Evolutionary conservation across 192 early-diverging fungal genomes (phyloP).

Genomic region (Allomyces javanicus): DNA sequence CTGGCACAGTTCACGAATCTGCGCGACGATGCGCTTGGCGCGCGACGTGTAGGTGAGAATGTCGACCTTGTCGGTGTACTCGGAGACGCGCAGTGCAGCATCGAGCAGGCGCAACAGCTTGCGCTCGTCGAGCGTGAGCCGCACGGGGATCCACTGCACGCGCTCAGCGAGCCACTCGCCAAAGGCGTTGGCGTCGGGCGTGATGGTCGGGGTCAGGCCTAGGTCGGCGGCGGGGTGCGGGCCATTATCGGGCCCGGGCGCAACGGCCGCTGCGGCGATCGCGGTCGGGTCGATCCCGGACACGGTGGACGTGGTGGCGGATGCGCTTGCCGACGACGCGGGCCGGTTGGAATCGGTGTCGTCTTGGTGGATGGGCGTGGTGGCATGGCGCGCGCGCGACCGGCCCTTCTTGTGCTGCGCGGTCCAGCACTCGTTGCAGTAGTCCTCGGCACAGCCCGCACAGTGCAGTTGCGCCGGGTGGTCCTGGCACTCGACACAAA

Average conservation of each 20-base stretch:
- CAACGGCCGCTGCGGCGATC: no score
- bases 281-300: neutral
- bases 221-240: neutral
- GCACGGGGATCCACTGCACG: constrained; percentile 83
- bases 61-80: constrained; percentile 72
- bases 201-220: neutral
- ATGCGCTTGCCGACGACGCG: neutral
- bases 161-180: constrained; percentile 70
- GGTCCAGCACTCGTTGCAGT: constrained; percentile 17
- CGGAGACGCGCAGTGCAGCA: constrained; percentile 77
- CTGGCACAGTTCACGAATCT: constrained; percentile 91
- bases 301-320: neutral
- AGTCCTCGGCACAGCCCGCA: constrained; percentile 2
- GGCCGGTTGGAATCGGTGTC: no score
- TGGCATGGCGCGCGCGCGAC: neutral
- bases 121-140: constrained; percentile 71
- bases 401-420: neutral
- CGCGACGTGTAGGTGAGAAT: constrained; percentile 63
- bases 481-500: constrained; percentile 71
- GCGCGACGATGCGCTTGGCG: constrained; percentile 68
- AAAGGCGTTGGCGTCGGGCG: constrained; percentile 12
- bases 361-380: neutral
- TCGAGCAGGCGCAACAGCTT: constrained; percentile 86
- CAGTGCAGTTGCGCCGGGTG: neutral
- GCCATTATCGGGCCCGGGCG: neutral